Percentiles rank a stretch among this genome's conserved stretches.
Evolutionary conservation across 257 asterid genomes (phyloP).

Genomic region (Rhazya stricta): DNA sequence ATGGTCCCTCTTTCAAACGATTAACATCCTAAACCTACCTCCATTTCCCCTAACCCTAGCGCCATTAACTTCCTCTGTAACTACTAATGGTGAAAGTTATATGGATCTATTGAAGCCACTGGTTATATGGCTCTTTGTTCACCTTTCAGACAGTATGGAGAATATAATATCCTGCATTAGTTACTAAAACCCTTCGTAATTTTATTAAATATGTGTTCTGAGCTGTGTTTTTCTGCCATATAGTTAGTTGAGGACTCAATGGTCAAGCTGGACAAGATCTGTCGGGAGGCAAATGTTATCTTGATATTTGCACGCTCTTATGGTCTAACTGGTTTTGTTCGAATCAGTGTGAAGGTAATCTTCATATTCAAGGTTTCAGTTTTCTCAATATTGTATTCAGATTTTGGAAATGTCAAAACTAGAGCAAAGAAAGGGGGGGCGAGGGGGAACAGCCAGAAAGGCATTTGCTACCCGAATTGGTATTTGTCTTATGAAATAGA

Average conservation of each 20-base stretch:
- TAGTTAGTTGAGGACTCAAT: conserved; percentile 85
- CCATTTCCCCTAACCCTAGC: not conserved
- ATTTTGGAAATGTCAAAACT: too few relatives aligned
- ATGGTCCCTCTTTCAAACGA: not conserved
- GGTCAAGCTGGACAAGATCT: conserved; percentile 86
- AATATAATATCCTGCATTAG: too few relatives aligned
- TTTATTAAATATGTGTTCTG: not conserved
- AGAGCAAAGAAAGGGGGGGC: too few relatives aligned
- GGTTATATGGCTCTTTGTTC: not conserved
- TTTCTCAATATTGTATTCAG: not conserved
- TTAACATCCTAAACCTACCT: not conserved
- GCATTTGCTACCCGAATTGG: not conserved
- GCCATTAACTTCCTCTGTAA: not conserved
- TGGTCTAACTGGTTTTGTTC: conserved; percentile 88
- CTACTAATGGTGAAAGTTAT: not conserved
- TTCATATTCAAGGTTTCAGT: not conserved
- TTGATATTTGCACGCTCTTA: conserved; percentile 90
- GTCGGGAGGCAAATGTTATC: conserved; percentile 75
- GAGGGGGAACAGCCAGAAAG: not conserved
- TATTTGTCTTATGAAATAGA: not conserved
- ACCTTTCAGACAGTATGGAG: not conserved
- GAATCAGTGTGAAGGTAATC: conserved; percentile 85
- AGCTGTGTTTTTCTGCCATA: conserved; percentile 16
- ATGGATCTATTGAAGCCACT: not conserved
- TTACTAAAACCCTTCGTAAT: conserved; percentile 1